phyloP scores from a whole-genome alignment of 2,329 filamentous ascomycete species.

The Penicillium brasilianum region DNA sequence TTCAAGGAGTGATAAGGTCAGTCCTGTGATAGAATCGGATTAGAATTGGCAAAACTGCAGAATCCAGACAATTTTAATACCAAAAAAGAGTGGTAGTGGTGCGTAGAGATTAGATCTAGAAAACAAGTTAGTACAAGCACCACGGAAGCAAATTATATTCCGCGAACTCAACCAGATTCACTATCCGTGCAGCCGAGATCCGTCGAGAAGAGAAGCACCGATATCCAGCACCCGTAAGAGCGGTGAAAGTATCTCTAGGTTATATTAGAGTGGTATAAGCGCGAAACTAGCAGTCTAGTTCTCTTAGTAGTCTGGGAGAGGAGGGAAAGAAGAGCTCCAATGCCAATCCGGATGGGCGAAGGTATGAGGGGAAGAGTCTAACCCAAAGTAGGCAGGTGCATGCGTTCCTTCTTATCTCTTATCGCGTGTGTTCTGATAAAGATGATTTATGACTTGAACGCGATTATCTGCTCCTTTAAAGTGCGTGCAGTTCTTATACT shows the following conservation, averaged over 20 bases:
- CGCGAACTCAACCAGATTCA: slow-evolving; percentile 1
- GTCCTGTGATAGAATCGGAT: not conserved
- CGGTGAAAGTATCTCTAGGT: not conserved
- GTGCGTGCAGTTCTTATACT: not conserved
- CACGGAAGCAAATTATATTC: not conserved
- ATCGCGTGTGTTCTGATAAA: not conserved
- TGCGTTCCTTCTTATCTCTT: slow-evolving; percentile 23
- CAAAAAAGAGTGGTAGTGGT: not conserved
- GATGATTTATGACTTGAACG: too few species aligned
- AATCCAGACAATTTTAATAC: not conserved
- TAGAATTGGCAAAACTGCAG: not conserved
- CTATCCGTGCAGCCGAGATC: not conserved
- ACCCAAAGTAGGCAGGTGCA: slow-evolving; percentile 31
- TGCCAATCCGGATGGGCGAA: not conserved
- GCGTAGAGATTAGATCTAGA: not conserved
- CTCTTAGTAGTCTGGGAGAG: not conserved
- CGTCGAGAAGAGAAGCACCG: not conserved
- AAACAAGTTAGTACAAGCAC: not conserved
- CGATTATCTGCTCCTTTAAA: too few species aligned
- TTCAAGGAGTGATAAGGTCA: not conserved
- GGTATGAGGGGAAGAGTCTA: slow-evolving; percentile 25
- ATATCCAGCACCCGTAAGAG: not conserved
- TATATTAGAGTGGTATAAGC: slow-evolving; percentile 9
- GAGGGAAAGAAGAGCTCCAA: slow-evolving; percentile 1
- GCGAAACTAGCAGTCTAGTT: not conserved